Percentiles rank a stretch among this genome's conserved stretches.
These are phyloP conservation scores for Tricholoma sp. DNA, from an alignment of 768 basidiomycete species.

Conservation along the genomic window DNA sequence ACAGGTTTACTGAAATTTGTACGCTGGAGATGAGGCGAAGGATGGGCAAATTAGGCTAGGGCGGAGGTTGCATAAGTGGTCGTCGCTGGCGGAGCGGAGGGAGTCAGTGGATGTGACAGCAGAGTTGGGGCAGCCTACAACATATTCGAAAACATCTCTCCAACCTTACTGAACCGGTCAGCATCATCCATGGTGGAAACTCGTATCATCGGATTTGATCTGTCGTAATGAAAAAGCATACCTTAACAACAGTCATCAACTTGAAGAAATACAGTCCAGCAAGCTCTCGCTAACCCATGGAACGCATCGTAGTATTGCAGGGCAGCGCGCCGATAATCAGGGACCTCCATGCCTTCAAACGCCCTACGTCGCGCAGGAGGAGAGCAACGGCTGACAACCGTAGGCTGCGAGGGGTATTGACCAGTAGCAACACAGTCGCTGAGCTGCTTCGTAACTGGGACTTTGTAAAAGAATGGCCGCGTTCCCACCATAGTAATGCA, in stretches of 20 bases:
- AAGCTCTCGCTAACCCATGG: background rate
- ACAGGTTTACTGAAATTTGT: too few species aligned
- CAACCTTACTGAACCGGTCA: too few species aligned
- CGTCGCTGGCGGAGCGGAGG: too few species aligned
- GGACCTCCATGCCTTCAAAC: constrained; percentile 9
- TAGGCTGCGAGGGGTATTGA: constrained; percentile 7
- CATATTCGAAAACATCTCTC: too few species aligned
- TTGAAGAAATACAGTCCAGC: background rate
- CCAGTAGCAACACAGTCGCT: constrained; percentile 6
- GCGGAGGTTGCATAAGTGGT: too few species aligned
- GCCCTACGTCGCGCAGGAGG: background rate
- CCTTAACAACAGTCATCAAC: background rate
- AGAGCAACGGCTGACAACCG: constrained; percentile 2
- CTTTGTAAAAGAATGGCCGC: constrained; percentile 20
- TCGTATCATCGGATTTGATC: too few species aligned
- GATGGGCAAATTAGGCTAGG: too few species aligned
- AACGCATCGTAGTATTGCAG: constrained; percentile 3
- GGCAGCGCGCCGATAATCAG: constrained; percentile 4
- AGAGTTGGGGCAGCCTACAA: too few species aligned
- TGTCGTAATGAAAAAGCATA: too few species aligned
- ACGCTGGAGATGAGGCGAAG: too few species aligned
- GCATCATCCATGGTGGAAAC: too few species aligned
- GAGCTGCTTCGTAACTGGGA: constrained; percentile 19
- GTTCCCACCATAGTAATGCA: constrained; percentile 21
- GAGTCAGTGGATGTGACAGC: too few species aligned